These are phyloP conservation scores for Hortaea sp. DNA, from an alignment of 2,329 filamentous ascomycete species.

Conservation along the genomic window DNA sequence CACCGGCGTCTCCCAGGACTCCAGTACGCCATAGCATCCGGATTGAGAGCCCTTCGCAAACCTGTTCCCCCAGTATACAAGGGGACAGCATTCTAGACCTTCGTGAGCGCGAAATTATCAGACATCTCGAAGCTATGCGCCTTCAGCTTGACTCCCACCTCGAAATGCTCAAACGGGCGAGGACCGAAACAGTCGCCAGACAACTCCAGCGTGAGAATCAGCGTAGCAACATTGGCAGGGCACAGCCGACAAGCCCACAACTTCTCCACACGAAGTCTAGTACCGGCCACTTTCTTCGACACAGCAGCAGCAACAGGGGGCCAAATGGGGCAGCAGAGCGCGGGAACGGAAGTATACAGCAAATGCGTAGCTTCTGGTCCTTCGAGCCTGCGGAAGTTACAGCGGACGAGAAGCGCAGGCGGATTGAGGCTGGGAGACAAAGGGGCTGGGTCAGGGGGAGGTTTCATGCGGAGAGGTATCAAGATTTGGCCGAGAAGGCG, in stretches of 20 bases:
- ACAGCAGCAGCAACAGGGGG: too few species aligned
- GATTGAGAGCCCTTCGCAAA: too few species aligned
- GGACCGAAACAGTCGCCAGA: background rate
- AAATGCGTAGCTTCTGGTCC: constrained; percentile 14
- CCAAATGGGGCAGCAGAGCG: too few species aligned
- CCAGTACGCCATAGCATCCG: too few species aligned
- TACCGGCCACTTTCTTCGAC: too few species aligned
- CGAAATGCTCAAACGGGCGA: constrained; percentile 21
- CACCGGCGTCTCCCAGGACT: too few species aligned
- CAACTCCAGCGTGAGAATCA: too few species aligned
- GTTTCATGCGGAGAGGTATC: constrained; percentile 19
- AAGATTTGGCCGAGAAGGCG: constrained; percentile 18
- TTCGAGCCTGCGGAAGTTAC: constrained; percentile 16
- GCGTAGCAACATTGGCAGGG: too few species aligned
- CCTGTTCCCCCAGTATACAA: too few species aligned
- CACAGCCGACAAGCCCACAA: too few species aligned
- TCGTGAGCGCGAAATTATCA: background rate
- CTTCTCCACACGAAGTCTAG: too few species aligned
- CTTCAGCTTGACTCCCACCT: constrained; percentile 27
- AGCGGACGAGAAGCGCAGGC: constrained; percentile 15
- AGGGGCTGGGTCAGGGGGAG: constrained; percentile 19
- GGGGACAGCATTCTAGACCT: too few species aligned
- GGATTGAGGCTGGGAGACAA: constrained; percentile 19
- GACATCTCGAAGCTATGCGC: constrained; percentile 17
- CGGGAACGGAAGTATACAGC: background rate